phyloP scores from a whole-genome alignment of 164 flowering plant species.

The Paratinospora sagittata region DNA sequence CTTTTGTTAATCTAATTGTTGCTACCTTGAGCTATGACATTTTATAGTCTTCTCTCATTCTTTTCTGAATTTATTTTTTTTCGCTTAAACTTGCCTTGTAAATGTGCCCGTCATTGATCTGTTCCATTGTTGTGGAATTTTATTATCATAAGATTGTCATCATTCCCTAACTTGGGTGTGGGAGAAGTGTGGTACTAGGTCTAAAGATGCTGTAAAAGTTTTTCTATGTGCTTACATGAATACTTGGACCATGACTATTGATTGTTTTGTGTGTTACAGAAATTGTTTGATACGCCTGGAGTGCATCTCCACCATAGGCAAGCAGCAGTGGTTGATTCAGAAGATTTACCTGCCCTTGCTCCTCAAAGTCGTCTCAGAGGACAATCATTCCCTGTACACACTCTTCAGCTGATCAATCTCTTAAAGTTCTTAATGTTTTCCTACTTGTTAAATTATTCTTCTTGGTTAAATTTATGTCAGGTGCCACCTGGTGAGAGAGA shows the following conservation, averaged over 20 bases:
- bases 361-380: slow-evolving; percentile 91
- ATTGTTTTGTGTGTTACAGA: slow-evolving; percentile 35
- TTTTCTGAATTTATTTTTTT: background rate
- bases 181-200: background rate
- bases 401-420: background rate
- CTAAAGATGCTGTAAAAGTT: background rate
- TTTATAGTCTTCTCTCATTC: background rate
- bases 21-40: background rate
- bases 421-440: background rate
- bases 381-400: slow-evolving; percentile 59
- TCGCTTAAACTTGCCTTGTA: background rate
- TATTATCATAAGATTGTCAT: no score
- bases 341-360: slow-evolving; percentile 90
- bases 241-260: background rate
- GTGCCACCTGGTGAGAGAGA: slow-evolving; percentile 17
- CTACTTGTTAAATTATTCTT: background rate
- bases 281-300: slow-evolving; percentile 92
- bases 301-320: slow-evolving; percentile 98
- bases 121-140: background rate
- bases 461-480: slow-evolving; percentile 22
- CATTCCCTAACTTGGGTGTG: background rate
- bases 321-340: slow-evolving; percentile 85
- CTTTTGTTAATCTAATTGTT: background rate
- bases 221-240: background rate
- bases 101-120: background rate